These are phyloP conservation scores for Cercophora samala DNA, from an alignment of 495 filamentous ascomycete species.

Conservation along the genomic window DNA sequence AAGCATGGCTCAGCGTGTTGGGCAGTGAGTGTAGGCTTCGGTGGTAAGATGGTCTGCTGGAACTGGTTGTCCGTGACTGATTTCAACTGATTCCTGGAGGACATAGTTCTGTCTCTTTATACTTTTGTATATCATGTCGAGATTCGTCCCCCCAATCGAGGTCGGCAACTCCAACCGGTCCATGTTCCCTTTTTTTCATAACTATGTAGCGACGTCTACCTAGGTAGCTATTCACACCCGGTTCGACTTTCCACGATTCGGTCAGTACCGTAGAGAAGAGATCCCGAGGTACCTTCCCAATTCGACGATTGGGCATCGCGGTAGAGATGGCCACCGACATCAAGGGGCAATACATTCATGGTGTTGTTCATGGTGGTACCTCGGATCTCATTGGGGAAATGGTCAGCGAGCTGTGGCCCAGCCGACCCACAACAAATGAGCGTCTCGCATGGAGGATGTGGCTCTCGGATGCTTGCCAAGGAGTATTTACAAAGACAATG, in stretches of 20 bases:
- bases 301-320: neutral
- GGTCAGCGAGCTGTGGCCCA: neutral
- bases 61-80: neutral
- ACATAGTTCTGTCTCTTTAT: neutral
- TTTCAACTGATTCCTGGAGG: neutral
- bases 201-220: neutral
- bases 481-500: neutral
- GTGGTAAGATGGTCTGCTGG: neutral
- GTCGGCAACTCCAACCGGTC: neutral
- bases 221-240: neutral
- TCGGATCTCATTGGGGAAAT: neutral
- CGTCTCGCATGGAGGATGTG: neutral
- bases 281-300: neutral
- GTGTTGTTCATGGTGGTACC: neutral
- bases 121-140: neutral
- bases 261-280: neutral
- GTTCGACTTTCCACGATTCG: neutral
- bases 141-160: neutral
- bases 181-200: neutral
- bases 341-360: neutral
- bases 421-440: neutral
- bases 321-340: neutral
- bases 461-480: neutral
- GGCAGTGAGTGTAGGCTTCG: neutral
- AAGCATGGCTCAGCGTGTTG: neutral